phyloP scores from a whole-genome alignment of 2,329 filamentous ascomycete species.

The Colletotrichum spinosum region DNA sequence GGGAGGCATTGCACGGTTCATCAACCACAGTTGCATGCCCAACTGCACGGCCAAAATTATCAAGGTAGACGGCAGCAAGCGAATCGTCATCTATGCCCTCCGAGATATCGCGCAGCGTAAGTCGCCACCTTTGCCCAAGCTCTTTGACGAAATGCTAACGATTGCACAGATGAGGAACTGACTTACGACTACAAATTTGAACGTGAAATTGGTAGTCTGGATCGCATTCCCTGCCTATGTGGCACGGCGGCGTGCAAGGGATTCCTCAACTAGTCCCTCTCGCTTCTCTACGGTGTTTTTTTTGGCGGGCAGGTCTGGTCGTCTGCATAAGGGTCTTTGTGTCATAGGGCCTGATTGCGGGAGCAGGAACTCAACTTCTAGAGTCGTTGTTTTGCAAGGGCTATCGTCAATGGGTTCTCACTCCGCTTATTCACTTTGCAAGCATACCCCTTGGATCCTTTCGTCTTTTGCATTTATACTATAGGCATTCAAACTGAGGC shows the following conservation, averaged over 20 bases:
- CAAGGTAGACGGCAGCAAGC: slow-evolving; percentile 96
- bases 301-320: slow-evolving; percentile 14
- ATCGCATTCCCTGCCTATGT: slow-evolving; percentile 97
- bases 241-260: slow-evolving; percentile 97
- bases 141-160: slow-evolving; percentile 40
- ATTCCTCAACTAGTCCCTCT: slow-evolving; percentile 83
- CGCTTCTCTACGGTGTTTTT: slow-evolving; percentile 32
- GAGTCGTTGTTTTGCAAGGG: slow-evolving; percentile 19
- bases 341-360: slow-evolving; percentile 20
- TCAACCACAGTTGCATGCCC: slow-evolving; percentile 98
- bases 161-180: slow-evolving; percentile 87
- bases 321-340: slow-evolving; percentile 27
- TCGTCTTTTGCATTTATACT: slow-evolving; percentile 37
- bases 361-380: slow-evolving; percentile 31
- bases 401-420: slow-evolving; percentile 10
- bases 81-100: slow-evolving; percentile 98
- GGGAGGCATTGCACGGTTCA: slow-evolving; percentile 97
- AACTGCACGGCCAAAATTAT: slow-evolving; percentile 99
- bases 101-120: slow-evolving; percentile 94
- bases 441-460: slow-evolving; percentile 37
- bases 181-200: slow-evolving; percentile 99
- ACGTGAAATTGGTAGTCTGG: slow-evolving; percentile 92
- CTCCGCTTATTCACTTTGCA: slow-evolving; percentile 34
- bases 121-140: slow-evolving; percentile 49
- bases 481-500: slow-evolving; percentile 34